A percentile compares a stretch with the other conserved stretches of the same genome.
Conservation (phyloP, 306 rosid species). For the Carpinus viminea region DNA sequence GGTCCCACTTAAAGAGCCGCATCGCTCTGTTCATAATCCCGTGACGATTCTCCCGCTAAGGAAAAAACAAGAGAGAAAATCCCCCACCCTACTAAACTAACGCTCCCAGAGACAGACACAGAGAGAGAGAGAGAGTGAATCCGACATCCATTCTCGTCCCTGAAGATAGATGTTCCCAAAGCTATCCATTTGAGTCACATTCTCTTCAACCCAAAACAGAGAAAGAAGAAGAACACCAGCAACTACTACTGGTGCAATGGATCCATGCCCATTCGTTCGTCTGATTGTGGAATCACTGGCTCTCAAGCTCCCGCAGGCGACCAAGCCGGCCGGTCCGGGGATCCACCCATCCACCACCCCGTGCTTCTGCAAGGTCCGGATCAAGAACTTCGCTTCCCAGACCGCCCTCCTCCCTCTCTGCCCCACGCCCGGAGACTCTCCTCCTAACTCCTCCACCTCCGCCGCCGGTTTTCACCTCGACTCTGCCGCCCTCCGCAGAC, state of each 20-base stretch:
- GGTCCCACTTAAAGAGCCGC: not conserved
- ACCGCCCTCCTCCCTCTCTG: slow-evolving; percentile 69
- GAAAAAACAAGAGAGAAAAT: not conserved
- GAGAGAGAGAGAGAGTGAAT: slow-evolving; percentile 20
- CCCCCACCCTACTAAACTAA: slow-evolving; percentile 1
- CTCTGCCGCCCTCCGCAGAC: slow-evolving; percentile 48
- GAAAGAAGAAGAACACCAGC: too few species aligned
- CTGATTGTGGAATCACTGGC: slow-evolving; percentile 65
- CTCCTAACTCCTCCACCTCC: slow-evolving; percentile 49
- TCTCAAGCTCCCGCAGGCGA: slow-evolving; percentile 60
- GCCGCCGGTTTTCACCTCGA: slow-evolving; percentile 66
- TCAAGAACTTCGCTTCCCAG: slow-evolving; percentile 56
- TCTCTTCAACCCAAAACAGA: too few species aligned
- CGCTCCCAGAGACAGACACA: not conserved
- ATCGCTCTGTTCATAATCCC: not conserved
- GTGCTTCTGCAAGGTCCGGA: slow-evolving; percentile 67
- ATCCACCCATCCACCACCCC: slow-evolving; percentile 88
- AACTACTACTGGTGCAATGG: slow-evolving; percentile 41
- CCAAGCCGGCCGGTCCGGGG: slow-evolving; percentile 51
- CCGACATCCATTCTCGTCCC: slow-evolving; percentile 26
- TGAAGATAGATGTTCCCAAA: slow-evolving; percentile 26
- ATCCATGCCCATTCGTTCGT: slow-evolving; percentile 85
- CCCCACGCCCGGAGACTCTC: slow-evolving; percentile 31
- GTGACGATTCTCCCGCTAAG: slow-evolving; percentile 3
- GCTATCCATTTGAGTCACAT: not conserved